phyloP scores from a whole-genome alignment of 2,329 filamentous ascomycete genomes.

The Scedosporium apiospermum region DNA sequence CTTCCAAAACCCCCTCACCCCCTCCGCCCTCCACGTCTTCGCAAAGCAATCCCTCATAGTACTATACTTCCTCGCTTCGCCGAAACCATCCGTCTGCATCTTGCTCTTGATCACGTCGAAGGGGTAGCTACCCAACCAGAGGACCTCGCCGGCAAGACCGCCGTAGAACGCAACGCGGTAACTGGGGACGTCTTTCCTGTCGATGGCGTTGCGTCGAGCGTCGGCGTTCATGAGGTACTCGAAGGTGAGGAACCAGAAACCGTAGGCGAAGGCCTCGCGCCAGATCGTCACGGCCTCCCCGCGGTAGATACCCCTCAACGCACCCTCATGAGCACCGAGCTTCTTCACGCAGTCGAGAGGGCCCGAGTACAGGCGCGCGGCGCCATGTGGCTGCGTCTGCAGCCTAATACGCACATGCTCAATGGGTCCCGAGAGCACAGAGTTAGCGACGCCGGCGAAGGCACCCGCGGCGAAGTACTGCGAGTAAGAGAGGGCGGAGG shows the following conservation, averaged over 20 bases:
- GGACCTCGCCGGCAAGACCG: conserved; percentile 82
- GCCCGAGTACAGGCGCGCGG: conserved; percentile 66
- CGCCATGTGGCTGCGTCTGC: conserved; percentile 91
- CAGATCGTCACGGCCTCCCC: conserved; percentile 77
- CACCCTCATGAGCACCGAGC: conserved; percentile 56
- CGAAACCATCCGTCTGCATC: conserved; percentile 97
- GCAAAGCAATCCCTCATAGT: conserved; percentile 84
- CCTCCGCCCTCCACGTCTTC: conserved; percentile 71
- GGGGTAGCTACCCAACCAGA: conserved; percentile 91
- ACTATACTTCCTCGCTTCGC: conserved; percentile 57
- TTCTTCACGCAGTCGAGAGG: conserved; percentile 87
- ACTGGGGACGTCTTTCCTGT: conserved; percentile 67
- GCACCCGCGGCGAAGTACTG: conserved; percentile 90
- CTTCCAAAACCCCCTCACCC: conserved; percentile 83
- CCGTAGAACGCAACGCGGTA: conserved; percentile 89
- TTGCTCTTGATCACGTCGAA: conserved; percentile 98
- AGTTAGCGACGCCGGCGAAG: conserved; percentile 88
- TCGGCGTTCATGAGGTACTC: conserved; percentile 95
- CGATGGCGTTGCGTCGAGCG: conserved; percentile 64
- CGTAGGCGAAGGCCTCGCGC: conserved; percentile 90
- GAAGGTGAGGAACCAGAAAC: conserved; percentile 88
- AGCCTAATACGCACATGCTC: conserved; percentile 95
- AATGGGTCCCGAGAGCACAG: conserved; percentile 78
- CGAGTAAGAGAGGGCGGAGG: conserved; percentile 57
- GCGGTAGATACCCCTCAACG: conserved; percentile 70